Evolutionary conservation across 441 rosid species (phyloP), one percentile per base, ranked within the genome.

Genomic region (Populus hybrid): DNA sequence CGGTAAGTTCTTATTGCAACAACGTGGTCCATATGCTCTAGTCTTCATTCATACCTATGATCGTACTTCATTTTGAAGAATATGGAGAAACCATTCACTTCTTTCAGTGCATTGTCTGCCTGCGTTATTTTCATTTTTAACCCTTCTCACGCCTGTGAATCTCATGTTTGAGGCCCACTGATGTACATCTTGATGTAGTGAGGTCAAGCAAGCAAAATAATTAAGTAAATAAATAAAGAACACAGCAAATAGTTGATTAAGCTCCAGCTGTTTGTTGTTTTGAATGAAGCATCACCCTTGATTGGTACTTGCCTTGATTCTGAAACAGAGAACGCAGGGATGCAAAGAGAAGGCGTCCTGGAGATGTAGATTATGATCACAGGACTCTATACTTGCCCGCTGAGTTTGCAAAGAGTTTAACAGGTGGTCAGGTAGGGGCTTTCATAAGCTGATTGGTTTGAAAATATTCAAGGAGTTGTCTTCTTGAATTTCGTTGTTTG

Each of bases 341-440:
- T 88, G 98, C 89, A 38, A 88, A 84, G 66, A 77, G 84, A 85
- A 92, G 93, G 81, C 86, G 81, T 30, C 95, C 99, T 71, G 93
- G 89, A 67, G 97, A 95, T 86, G 82, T 67, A 73, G 86, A 86
- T 84, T 97, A 92, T 88, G 97, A 97, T 82, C 87, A 93, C 32
- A 90, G 86, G 84, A 97, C 97, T 80, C 89, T 97, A 75, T 93
- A 93, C 89, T 83, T 97, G 83, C 99, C 98, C 74, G 90, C 95
- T 73, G 83, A 87, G 83, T 97, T 95, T 90, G 80, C 93, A 32
- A 95, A 88, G 84, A 89, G 81, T 79, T 84, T 97, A 85, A 83
- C 99, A 1, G 97, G 89, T 78, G 97, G 99, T 83, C 98, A 95
- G 95, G 99, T 95, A 85, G 80, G 82, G 69, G 75, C 72, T 63